Evolutionary conservation across 2,329 filamentous ascomycete species (phyloP).

Genomic region (Akanthomyces dipterigenus): DNA sequence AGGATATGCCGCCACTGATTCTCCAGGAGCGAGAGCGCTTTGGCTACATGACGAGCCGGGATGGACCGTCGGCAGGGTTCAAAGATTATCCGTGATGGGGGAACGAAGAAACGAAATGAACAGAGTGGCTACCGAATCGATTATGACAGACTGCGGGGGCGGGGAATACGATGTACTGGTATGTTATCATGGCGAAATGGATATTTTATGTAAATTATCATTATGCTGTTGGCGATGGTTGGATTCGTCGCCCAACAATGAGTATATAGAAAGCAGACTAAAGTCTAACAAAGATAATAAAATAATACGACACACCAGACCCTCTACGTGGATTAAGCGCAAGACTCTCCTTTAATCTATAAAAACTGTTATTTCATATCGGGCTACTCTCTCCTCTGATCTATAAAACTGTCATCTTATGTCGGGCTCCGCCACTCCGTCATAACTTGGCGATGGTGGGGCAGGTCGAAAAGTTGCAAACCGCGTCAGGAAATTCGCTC

Average conservation of each 20-base stretch:
- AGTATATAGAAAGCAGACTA: background rate
- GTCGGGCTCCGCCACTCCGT: background rate
- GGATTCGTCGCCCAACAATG: background rate
- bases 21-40: conserved; percentile 32
- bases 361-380: too few species aligned
- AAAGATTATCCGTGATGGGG: conserved; percentile 29
- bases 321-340: too few species aligned
- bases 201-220: background rate
- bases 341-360: too few species aligned
- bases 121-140: too few species aligned
- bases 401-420: too few species aligned
- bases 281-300: background rate
- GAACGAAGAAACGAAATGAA: background rate
- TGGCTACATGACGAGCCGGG: conserved; percentile 38
- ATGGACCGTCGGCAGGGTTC: conserved; percentile 42
- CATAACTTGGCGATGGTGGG: background rate
- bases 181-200: background rate
- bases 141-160: background rate
- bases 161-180: background rate
- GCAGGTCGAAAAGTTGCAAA: background rate
- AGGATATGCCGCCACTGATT: conserved; percentile 46
- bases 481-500: background rate
- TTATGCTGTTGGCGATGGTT: background rate
- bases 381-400: too few species aligned
- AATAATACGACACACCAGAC: background rate